Evolutionary conservation across 108 stramenopile genomes (phyloP).

Genomic region (Skeletonema tropicum): DNA sequence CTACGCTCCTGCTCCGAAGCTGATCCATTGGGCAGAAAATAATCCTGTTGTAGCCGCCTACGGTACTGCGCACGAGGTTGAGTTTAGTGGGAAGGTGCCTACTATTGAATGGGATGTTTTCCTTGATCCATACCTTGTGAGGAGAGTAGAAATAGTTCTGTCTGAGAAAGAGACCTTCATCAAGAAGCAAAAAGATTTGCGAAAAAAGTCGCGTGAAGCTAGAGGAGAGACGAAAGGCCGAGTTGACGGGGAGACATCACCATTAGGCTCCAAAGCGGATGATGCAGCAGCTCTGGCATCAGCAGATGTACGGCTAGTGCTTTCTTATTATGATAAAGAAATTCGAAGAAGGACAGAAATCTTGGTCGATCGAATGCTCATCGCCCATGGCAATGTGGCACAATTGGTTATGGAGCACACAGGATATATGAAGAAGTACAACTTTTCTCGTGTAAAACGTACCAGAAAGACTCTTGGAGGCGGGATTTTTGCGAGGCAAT

Average conservation of each 20-base stretch:
- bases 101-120: conserved; percentile 86
- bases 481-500: conserved; percentile 81
- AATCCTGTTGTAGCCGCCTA: conserved; percentile 91
- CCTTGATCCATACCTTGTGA: conserved; percentile 76
- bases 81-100: conserved; percentile 59
- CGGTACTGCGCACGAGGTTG: conserved; percentile 71
- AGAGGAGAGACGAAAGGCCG: conserved; percentile 8
- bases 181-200: conserved; percentile 38
- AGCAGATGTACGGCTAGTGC: conserved; percentile 48
- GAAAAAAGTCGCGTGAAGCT: conserved; percentile 5
- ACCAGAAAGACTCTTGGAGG: conserved; percentile 83
- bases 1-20: conserved; percentile 58
- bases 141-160: conserved; percentile 70
- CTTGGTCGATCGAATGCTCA: conserved; percentile 80
- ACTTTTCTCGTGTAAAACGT: conserved; percentile 78
- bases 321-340: conserved; percentile 66
- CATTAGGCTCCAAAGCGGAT: conserved; percentile 5
- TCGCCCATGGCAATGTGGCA: conserved; percentile 79
- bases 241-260: background rate
- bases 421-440: conserved; percentile 70
- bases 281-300: conserved; percentile 20
- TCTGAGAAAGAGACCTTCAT: conserved; percentile 63
- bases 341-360: conserved; percentile 54
- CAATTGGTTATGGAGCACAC: conserved; percentile 79
- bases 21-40: conserved; percentile 93